These are phyloP conservation scores for Fusarium sp. DNA, from an alignment of 2,329 filamentous ascomycete species.

Conservation along the genomic window DNA sequence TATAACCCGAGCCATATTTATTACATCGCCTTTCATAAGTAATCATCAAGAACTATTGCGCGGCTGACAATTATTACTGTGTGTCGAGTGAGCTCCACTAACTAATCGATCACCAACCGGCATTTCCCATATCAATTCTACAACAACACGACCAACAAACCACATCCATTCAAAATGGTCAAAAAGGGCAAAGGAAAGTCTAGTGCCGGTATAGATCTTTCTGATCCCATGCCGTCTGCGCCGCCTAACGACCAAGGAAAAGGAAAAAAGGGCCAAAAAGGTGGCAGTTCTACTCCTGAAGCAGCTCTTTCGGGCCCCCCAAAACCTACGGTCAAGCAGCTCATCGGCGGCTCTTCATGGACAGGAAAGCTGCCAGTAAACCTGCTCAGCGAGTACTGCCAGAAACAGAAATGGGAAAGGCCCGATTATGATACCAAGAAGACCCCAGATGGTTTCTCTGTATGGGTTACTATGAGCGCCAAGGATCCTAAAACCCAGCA, in stretches of 20 bases:
- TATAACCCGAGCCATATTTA: neutral
- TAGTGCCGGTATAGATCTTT: slow-evolving; percentile 33
- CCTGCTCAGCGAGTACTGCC: slow-evolving; percentile 91
- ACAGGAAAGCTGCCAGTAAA: slow-evolving; percentile 97
- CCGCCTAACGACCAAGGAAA: slow-evolving; percentile 56
- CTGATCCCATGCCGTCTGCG: slow-evolving; percentile 47
- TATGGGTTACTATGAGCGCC: slow-evolving; percentile 80
- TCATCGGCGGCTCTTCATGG: slow-evolving; percentile 96
- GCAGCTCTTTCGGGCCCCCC: slow-evolving; percentile 56
- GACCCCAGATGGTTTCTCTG: slow-evolving; percentile 77
- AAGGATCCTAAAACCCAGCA: slow-evolving; percentile 86
- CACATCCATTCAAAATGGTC: slow-evolving; percentile 50
- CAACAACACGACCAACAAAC: slow-evolving; percentile 6
- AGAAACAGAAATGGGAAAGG: slow-evolving; percentile 94
- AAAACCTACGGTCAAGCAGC: slow-evolving; percentile 74
- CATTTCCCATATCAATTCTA: slow-evolving; percentile 15
- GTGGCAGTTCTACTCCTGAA: slow-evolving; percentile 42
- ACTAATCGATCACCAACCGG: slow-evolving; percentile 3
- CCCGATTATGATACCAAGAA: slow-evolving; percentile 89
- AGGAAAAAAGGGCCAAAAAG: slow-evolving; percentile 52
- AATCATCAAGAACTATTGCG: neutral
- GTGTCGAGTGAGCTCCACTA: slow-evolving; percentile 30
- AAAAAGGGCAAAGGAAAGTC: slow-evolving; percentile 65
- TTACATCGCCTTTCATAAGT: neutral
- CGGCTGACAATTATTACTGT: neutral